Conservation (phyloP, 2,329 filamentous ascomycete species). For the Colletotrichum sp. region DNA sequence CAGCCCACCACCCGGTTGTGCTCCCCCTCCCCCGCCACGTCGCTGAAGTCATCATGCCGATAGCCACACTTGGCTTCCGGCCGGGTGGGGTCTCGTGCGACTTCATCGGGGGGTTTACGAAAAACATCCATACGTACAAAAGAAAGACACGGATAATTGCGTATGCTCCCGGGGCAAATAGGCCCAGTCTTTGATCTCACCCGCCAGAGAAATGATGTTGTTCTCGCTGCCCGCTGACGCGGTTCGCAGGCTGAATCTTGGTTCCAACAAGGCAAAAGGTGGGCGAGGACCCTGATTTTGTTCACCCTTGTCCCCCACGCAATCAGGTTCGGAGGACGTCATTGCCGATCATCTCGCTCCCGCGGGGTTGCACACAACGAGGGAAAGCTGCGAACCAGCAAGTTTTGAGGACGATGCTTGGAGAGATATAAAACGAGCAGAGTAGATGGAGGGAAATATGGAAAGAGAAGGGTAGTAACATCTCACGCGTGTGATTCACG, state of each 20-base stretch:
- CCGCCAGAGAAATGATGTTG: not conserved
- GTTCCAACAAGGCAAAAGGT: not conserved
- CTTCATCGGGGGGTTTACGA: not conserved
- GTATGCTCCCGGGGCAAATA: not conserved
- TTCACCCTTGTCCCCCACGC: not conserved
- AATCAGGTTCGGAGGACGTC: constrained; percentile 3
- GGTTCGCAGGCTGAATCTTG: not conserved
- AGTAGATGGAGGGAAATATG: not conserved
- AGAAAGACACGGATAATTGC: not conserved
- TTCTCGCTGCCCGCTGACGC: constrained; percentile 6
- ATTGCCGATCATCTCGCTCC: constrained; percentile 6
- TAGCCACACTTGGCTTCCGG: not conserved
- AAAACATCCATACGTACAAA: not conserved
- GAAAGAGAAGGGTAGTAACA: not conserved
- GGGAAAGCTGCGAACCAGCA: not conserved
- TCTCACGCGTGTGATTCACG: not conserved
- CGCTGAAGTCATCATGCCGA: not conserved
- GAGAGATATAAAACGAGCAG: not conserved
- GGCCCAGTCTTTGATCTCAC: not conserved
- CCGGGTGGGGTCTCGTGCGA: not conserved
- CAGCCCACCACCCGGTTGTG: not conserved
- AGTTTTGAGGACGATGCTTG: not conserved
- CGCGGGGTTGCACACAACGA: not conserved
- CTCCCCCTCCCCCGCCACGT: not conserved
- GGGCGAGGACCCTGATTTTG: constrained; percentile 13